Evolutionary conservation across 2,329 filamentous ascomycete species (phyloP), one percentile per base, ranked within the genome.

Genomic region (Pyrenophora graminea): DNA sequence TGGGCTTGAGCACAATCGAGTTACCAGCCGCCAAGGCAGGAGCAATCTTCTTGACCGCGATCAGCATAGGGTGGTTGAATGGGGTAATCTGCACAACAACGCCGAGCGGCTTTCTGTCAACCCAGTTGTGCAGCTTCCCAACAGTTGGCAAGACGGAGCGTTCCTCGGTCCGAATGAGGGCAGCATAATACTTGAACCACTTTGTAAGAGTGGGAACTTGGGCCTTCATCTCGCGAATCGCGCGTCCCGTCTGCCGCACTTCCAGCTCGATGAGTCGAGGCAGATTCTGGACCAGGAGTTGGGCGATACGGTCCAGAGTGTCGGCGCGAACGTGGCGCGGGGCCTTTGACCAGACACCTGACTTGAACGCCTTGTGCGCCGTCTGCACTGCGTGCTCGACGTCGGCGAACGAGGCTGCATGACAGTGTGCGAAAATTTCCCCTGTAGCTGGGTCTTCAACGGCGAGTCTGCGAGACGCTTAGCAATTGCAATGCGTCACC

Each of bases 121-220:
- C 63, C 73, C 73, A 76, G 43, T 77, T 76, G 54, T 76, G 74
- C 23, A 77, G 58, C 65, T 82, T 81, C 0, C 85, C 85, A 21
- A 74, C 74, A 2, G 87, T 89, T 0, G 87, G 87, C 1, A 89
- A 77, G 0, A 90, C 82, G 2, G 83, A 73, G 2, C 85, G 80
- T 70, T 89, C 85, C 63, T 88, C 85, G 1, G 83, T 85, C n/a
- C 87, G 82, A 27, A 88, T 78, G 1, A 89, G 66, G 0, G 85
- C 79, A 1, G 86, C 85, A 63, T 87, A 90, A 74, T 90, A 90
- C 53, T 82, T 84, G 72, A 90, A 85, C 87, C 87, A 90, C 37
- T 84, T 82, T 1, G 85, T 80, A 0, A 90, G 76, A 0, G 82
- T 84, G 0, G 84, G 82, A 4, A 87, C 82, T 66, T 90, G 87